Base-by-base conservation (phyloP, 768 basidiomycete species). In the Lentinula sp. region DNA sequence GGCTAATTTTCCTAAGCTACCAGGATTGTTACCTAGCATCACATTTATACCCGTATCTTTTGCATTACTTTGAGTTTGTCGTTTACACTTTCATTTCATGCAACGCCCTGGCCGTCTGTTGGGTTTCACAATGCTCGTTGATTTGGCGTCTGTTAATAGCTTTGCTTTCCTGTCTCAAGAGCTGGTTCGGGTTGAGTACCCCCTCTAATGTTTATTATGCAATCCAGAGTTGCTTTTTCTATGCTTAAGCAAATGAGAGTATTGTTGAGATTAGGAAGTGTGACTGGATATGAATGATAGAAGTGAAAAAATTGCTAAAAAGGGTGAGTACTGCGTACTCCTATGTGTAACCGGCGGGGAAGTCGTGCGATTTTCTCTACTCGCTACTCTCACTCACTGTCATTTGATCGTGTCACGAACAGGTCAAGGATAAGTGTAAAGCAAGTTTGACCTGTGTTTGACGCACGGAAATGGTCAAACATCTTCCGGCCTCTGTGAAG, bases 401-500 rank as follows among this genome's bases (percentile, higher is more conserved):
- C 37, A 39, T 39, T 39, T 28, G 28, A 28, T 28, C 28, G 28
- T 28, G 3, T 28, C 28, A 28, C 2, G 28, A 28, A 28, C 28
- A 28, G 28, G 28, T 28, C 28, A 28, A 28, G 28, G 28, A 28
- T 4, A 28, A 28, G 28, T 28, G 28, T 28, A 28, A 28, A 28
- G 28, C 28, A 28, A 28, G 28, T 28, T 28, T 28, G 28, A 28
- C 28, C 28, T 28, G 28, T 18, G 21, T 16, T 3, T 50, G 18
- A 13, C 21, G 7, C 0, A 15, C 34, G 11, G 40, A 4, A 7
- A 78, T 78, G 77, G 77, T 78, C 49, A 73, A 73, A 60, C 78
- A 78, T 66, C 75, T 95, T 23, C 83, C 91, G 1, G 77, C 85
- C 2, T 68, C 79, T 9, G 74, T 95, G 66, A 95, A 92, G 76